Evolutionary conservation across 2,329 filamentous ascomycete genomes (phyloP), one percentile per base, ranked within the genome.

Genomic region (Trichoderma semiorbis): DNA sequence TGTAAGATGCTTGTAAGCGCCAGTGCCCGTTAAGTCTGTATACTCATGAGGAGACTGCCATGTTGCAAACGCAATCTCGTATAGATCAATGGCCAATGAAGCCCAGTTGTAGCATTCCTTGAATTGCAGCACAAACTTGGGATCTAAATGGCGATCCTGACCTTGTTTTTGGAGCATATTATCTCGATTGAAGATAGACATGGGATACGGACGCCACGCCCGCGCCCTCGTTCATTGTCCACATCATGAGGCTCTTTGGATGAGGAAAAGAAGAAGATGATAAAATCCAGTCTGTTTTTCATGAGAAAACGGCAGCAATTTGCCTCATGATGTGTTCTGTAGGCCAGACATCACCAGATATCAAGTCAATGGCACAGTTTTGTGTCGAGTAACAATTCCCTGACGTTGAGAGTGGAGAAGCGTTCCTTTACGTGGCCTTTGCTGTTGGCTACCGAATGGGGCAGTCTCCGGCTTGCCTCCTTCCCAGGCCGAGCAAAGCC

Each of bases 381-480:
- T 43, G 32, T 32, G 28, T 32, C 7, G 62, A 28, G 62, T 4
- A 30, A 18, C 10, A 30, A 57, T 34, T 24, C 34, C 30, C 39
- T 39, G 68, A 70, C 68, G 68, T 70, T 43, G 60, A 64, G 68
- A 70, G 68, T 70, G 68, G 68, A 70, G 68, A 55, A 43, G 43
- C 21, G n/a, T 26, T 26, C 47, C 16, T 64, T 70, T 70, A 57
- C 61, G 68, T 70, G 68, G 68, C 68, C 63, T 64, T 34, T 61
- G n/a, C 32, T 58, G n/a, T 24, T 24, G 67, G 39, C 32, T 70
- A 53, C 68, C 68, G 26, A 58, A 70, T 57, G 21, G 58, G 68
- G 68, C 68, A 70, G 50, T 57, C 57, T 63, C 55, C 43, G 43
- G n/a, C 39, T 21, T 61, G 14, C 10, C 57, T 21, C 32, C 30